phyloP scores from a whole-genome alignment of 306 rosid genomes.

The Arachis stenosperma region DNA sequence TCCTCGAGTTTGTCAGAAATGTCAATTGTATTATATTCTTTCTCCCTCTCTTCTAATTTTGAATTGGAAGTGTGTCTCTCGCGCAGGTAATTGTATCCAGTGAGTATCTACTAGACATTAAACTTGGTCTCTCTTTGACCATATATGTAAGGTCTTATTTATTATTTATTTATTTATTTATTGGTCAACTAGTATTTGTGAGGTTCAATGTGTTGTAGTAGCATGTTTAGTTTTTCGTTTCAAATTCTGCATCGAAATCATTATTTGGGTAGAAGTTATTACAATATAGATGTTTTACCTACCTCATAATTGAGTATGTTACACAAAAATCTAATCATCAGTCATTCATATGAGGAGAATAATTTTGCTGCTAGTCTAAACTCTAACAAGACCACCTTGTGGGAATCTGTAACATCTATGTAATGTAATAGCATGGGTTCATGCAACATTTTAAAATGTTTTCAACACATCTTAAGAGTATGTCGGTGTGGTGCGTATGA shows the following conservation, averaged over 20 bases:
- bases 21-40: conserved; percentile 44
- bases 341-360: background rate
- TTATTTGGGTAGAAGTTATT: too few relatives aligned
- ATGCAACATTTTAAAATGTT: too few relatives aligned
- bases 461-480: too few relatives aligned
- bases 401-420: background rate
- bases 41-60: background rate
- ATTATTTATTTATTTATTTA: background rate
- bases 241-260: too few relatives aligned
- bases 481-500: too few relatives aligned
- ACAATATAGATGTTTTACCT: too few relatives aligned
- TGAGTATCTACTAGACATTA: background rate
- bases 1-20: conserved; percentile 22
- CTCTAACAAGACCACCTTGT: background rate
- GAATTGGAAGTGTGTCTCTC: conserved; percentile 22
- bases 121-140: background rate
- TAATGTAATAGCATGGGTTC: too few relatives aligned
- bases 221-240: too few relatives aligned
- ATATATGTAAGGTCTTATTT: background rate
- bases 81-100: conserved; percentile 9
- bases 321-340: conserved; percentile 10
- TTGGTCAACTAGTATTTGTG: background rate
- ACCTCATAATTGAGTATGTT: background rate
- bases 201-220: background rate
- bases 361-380: background rate